Evolutionary conservation across 73 alveolate genomes (phyloP), one percentile per base, ranked within the genome.

Genomic region (Diophrys sp.): DNA sequence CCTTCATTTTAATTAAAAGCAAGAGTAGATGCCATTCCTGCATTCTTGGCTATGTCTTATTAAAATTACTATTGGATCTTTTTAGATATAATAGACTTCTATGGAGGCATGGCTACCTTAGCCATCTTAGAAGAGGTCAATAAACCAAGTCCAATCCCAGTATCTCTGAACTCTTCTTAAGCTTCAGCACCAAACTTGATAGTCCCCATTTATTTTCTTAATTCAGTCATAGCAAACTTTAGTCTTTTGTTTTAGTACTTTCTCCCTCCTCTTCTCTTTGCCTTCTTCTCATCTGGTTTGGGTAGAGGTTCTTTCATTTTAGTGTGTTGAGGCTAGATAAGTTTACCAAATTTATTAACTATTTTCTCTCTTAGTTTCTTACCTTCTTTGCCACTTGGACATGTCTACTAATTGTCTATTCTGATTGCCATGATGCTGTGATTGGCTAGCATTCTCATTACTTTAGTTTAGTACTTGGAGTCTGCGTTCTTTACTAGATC

Each of bases 391-490:
- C 96, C 98, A 72, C 84, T 78, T 75, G 87, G 90, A 78, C 86
- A 88, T 29, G 87, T 75, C 54, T 88, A 88, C 70, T 78, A 87
- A 67, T 91, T 80, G 89, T 96, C 99, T 30, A 93, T 85, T 74
- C 99, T 87, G n/a, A 98, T 98, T 1, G 98, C 98, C 56, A 93
- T 90, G n/a, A 98, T 98, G 0, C 96, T 91, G 74, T 96, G 93
- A 69, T 95, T 94, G 14, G 99, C 79, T 56, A 95, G 85, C 97
- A 95, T 96, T 83, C 99, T 91, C 24, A 96, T 89, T 31, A 91
- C 90, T 83, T 95, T 87, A 75, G 81, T 96, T 72, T 90, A 77
- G 75, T 84, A 74, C 14, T 89, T 83, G 24, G 84, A 91, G 24
- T 92, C 95, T 23, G 99, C 95, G 66, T 79, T 91, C 75, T 87